Conservation (phyloP, 1,284 basidiomycete species). For the Boletus nobilissimus region DNA sequence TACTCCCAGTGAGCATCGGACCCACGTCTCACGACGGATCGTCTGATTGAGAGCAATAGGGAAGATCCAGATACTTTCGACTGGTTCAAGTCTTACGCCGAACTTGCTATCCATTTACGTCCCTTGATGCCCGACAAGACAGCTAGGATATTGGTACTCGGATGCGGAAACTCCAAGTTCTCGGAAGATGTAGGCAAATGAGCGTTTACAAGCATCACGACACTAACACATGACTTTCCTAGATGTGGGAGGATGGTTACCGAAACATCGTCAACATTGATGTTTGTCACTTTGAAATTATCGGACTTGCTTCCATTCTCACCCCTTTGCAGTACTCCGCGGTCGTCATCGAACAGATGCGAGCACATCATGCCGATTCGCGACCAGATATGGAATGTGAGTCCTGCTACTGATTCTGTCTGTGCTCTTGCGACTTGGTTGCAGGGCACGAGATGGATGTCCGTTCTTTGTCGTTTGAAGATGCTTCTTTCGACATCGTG, state of each 20-base stretch:
- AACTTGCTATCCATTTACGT: slow-evolving; percentile 68
- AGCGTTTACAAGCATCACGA: neutral
- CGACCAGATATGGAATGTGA: slow-evolving; percentile 84
- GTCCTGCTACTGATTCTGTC: slow-evolving; percentile 33
- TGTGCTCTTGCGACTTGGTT: neutral
- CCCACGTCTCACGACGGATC: neutral
- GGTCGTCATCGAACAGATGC: slow-evolving; percentile 87
- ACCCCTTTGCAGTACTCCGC: slow-evolving; percentile 72
- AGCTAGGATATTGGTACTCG: slow-evolving; percentile 84
- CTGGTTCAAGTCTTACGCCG: slow-evolving; percentile 85
- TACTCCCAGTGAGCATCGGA: slow-evolving; percentile 38
- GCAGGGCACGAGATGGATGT: slow-evolving; percentile 93
- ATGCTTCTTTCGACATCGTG: slow-evolving; percentile 81
- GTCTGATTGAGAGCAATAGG: slow-evolving; percentile 48
- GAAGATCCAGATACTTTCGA: slow-evolving; percentile 79
- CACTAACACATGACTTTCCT: slow-evolving; percentile 3
- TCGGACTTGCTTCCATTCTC: neutral
- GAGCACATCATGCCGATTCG: slow-evolving; percentile 58
- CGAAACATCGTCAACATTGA: slow-evolving; percentile 87
- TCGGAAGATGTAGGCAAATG: slow-evolving; percentile 71
- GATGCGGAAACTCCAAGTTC: slow-evolving; percentile 89
- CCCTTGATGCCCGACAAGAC: slow-evolving; percentile 72
- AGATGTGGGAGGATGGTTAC: slow-evolving; percentile 95
- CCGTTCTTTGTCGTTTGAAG: slow-evolving; percentile 73
- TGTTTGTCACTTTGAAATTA: slow-evolving; percentile 54